phyloP scores from a whole-genome alignment of 148 eudicot genomes.

The Arctostaphylos glauca region DNA sequence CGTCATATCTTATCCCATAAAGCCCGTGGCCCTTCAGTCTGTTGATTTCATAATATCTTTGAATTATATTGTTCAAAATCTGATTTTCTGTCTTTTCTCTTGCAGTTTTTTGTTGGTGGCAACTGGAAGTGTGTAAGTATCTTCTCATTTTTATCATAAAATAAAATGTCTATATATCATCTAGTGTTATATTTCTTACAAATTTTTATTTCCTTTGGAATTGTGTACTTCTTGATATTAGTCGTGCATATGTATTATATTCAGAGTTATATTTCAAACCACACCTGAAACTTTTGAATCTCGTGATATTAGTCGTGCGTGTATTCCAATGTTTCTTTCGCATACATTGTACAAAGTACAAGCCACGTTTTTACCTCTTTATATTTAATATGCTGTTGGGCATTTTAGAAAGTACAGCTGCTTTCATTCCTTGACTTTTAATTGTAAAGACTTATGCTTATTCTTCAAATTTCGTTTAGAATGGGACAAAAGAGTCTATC shows the following conservation, averaged over 20 bases:
- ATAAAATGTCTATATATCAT: background rate
- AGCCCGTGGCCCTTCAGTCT: background rate
- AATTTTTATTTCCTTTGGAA: background rate
- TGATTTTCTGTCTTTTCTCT: slow-evolving; percentile 22
- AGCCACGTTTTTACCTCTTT: background rate
- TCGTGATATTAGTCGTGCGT: background rate
- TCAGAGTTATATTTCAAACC: background rate
- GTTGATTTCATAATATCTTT: background rate
- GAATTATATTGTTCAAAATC: background rate
- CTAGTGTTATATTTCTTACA: background rate
- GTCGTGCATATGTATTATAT: background rate
- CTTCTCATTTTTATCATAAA: slow-evolving; percentile 1
- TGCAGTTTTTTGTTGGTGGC: slow-evolving; percentile 99
- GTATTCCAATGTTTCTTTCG: background rate
- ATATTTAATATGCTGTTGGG: background rate
- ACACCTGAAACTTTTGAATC: background rate
- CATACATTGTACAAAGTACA: background rate
- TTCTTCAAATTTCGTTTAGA: slow-evolving; percentile 37
- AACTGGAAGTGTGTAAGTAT: slow-evolving; percentile 99
- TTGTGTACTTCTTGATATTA: background rate
- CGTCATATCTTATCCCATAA: background rate
- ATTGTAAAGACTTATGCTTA: slow-evolving; percentile 11
- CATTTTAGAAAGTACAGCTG: background rate
- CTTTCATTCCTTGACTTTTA: background rate
- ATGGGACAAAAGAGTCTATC: slow-evolving; percentile 91